These are phyloP conservation scores for Hygrophorus russula DNA, from an alignment of 768 basidiomycete species.

Conservation along the genomic window DNA sequence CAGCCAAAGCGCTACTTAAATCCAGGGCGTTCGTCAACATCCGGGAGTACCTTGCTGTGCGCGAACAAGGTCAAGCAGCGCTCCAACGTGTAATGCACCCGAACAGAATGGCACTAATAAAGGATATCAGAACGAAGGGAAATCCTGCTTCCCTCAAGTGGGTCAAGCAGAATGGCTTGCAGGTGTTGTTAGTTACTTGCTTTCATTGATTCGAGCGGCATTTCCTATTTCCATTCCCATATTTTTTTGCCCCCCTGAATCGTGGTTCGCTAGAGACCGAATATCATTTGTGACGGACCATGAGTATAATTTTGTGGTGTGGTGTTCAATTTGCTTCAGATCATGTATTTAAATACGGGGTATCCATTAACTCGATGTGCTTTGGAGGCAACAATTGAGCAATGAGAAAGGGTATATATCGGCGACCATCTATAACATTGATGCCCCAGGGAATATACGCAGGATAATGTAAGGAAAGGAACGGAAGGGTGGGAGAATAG, in stretches of 20 bases:
- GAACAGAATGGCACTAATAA: slow-evolving; percentile 48
- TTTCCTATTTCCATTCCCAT: no score
- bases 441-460: neutral
- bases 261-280: no score
- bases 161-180: slow-evolving; percentile 55
- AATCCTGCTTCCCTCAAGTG: slow-evolving; percentile 34
- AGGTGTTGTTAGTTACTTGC: slow-evolving; percentile 51
- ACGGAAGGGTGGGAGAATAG: no score
- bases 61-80: slow-evolving; percentile 50
- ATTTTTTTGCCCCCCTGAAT: no score
- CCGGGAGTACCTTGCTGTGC: slow-evolving; percentile 58
- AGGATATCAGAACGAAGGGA: slow-evolving; percentile 40
- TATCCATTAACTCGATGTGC: no score
- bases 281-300: no score
- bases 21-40: slow-evolving; percentile 60
- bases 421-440: no score
- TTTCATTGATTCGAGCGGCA: slow-evolving; percentile 19
- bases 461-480: neutral
- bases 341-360: no score
- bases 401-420: no score
- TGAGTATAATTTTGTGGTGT: no score
- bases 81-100: slow-evolving; percentile 53
- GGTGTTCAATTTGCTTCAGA: no score
- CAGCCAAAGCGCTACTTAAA: slow-evolving; percentile 61
- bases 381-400: no score